Base-by-base conservation (phyloP, 108 stramenopile species). In the Parmales sp. region DNA sequence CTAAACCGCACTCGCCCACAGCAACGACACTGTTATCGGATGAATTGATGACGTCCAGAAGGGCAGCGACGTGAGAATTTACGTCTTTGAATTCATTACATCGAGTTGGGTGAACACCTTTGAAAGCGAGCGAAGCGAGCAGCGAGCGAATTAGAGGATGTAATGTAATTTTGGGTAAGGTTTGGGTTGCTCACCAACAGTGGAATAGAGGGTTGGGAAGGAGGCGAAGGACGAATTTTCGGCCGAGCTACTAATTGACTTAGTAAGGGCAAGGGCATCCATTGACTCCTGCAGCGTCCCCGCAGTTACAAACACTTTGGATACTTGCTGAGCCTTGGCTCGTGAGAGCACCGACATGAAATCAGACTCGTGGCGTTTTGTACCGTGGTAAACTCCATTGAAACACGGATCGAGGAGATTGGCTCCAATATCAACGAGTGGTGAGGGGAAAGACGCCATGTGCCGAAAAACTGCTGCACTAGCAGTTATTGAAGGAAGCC, bases 91-190 rank as follows among this genome's bases (percentile, higher is more conserved):
- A 88, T 72, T 91, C 88, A 37, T 64, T 71, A 71, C 89, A 90
- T 49, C 95, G 83, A 7, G 93, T 95, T 20, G 97, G 97, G 72
- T 98, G 97, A 23, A 98, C 86, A 13, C 97, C 97, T n/a, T n/a
- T n/a, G n/a, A n/a, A n/a, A n/a, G n/a, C n/a, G n/a, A n/a, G n/a
- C n/a, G n/a, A n/a, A n/a, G n/a, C n/a, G n/a, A n/a, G n/a, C n/a
- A n/a, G n/a, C n/a, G n/a, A n/a, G n/a, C n/a, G n/a, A n/a, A n/a
- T n/a, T n/a, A 19, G 90, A 88, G 37, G 97, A 34, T 60, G 54
- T 98, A 46, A 80, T 80, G 29, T 73, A 88, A 22, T 94, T 79
- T 34, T 71, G 44, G 22, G 72, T 65, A 39, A 19, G 19, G 9
- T 31, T 69, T 43, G 43, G 23, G 16, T 8, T 46, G 31, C 64